A percentile compares a stretch with the other conserved stretches of the same genome.
These are phyloP conservation scores for Trichocomaceae sp. DNA, from an alignment of 2,329 filamentous ascomycete species.

Conservation along the genomic window DNA sequence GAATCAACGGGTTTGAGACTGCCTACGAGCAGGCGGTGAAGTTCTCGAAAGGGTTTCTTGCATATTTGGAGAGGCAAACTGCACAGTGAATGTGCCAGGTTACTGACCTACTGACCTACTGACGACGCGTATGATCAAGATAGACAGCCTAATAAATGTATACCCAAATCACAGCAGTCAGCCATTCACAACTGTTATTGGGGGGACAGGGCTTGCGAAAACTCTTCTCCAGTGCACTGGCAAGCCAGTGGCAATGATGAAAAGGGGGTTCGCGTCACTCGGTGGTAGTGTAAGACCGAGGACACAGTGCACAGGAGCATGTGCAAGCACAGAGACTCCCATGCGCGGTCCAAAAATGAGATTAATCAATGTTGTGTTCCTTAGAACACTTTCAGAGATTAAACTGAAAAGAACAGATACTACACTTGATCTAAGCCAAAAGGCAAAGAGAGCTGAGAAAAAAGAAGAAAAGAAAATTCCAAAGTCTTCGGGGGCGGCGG, in stretches of 20 bases:
- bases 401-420: conserved; percentile 97
- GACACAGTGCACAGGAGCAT: conserved; percentile 62
- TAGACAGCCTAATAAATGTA: neutral
- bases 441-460: conserved; percentile 47
- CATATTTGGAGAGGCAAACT: conserved; percentile 42
- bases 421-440: conserved; percentile 85
- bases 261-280: conserved; percentile 62
- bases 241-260: conserved; percentile 53
- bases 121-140: neutral
- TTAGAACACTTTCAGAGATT: conserved; percentile 82
- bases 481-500: conserved; percentile 19
- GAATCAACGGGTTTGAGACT: conserved; percentile 67
- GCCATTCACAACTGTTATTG: too few relatives aligned
- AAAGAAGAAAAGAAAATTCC: conserved; percentile 35
- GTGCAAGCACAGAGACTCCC: conserved; percentile 65
- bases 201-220: too few relatives aligned
- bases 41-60: conserved; percentile 71
- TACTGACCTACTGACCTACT: neutral
- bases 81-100: neutral
- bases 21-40: conserved; percentile 78
- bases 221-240: conserved; percentile 54
- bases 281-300: conserved; percentile 68
- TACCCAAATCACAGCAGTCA: too few relatives aligned
- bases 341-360: conserved; percentile 62
- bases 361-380: conserved; percentile 70